Percentiles rank a stretch among this genome's conserved stretches.
Conservation (phyloP, 1,284 basidiomycete species). For the Microbotryum silenes-acaulis region DNA sequence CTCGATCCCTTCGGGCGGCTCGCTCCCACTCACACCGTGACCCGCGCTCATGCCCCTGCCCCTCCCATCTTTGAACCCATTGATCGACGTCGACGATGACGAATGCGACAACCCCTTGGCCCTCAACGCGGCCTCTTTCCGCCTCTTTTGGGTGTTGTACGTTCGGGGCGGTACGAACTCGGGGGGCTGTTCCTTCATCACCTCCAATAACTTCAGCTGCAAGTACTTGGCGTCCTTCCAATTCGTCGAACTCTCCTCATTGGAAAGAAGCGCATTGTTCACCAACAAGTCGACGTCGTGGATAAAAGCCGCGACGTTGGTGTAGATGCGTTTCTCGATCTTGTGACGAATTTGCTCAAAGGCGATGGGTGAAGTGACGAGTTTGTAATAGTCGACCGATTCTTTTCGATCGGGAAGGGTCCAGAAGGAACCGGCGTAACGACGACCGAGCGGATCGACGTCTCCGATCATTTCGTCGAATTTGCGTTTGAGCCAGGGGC, state of each 20-base stretch:
- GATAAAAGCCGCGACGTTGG: conserved; percentile 26
- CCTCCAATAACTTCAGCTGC: conserved; percentile 31
- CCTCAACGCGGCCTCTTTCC: conserved; percentile 2
- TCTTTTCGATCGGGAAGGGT: conserved; percentile 28
- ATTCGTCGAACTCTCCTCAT: conserved; percentile 32
- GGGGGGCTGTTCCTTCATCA: conserved; percentile 34
- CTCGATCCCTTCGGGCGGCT: conserved; percentile 1
- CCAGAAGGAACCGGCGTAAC: conserved; percentile 30
- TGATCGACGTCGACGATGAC: background rate
- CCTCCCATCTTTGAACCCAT: background rate
- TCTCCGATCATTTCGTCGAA: conserved; percentile 20
- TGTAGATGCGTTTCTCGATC: conserved; percentile 29
- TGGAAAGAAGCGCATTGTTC: conserved; percentile 35
- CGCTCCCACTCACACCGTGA: background rate
- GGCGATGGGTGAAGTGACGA: conserved; percentile 27
- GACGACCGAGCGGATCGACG: conserved; percentile 23
- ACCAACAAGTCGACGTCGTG: conserved; percentile 32
- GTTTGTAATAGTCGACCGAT: conserved; percentile 35
- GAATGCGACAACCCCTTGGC: background rate
- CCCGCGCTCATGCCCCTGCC: background rate
- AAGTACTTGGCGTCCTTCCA: conserved; percentile 35
- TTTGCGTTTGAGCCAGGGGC: conserved; percentile 30
- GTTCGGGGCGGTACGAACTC: conserved; percentile 22
- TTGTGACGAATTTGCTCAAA: conserved; percentile 22
- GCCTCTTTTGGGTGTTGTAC: conserved; percentile 16